Conservation (phyloP, 352 stramenopile genomes). For the Peronospora belbahrii region DNA sequence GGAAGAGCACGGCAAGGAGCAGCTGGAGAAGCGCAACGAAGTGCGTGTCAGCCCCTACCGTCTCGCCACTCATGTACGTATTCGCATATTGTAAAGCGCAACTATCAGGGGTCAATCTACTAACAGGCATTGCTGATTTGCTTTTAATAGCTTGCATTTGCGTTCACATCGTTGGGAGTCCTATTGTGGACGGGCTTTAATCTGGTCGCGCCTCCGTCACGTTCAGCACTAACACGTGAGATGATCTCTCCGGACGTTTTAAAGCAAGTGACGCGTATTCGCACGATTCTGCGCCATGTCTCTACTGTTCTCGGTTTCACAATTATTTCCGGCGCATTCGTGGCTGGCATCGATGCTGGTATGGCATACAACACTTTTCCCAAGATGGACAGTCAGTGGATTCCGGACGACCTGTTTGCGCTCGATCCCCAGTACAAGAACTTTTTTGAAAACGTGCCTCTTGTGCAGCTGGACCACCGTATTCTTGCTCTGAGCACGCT, state of each 20-base stretch:
- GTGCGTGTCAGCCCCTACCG: conserved; percentile 97
- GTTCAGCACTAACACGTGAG: conserved; percentile 47
- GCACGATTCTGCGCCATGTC: conserved; percentile 53
- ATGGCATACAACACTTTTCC: conserved; percentile 98
- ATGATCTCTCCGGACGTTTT: conserved; percentile 78
- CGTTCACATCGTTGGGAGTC: conserved; percentile 93
- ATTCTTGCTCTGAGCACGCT: conserved; percentile 91
- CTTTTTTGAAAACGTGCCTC: conserved; percentile 97
- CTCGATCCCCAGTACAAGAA: conserved; percentile 89
- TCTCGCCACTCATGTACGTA: conserved; percentile 89
- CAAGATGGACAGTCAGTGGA: conserved; percentile 92
- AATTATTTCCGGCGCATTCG: conserved; percentile 89
- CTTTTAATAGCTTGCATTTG: conserved; percentile 85
- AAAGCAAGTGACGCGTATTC: conserved; percentile 52
- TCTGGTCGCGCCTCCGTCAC: conserved; percentile 73
- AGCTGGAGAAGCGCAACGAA: conserved; percentile 83
- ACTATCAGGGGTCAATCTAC: background rate
- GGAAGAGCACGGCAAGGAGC: conserved; percentile 86
- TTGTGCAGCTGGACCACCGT: conserved; percentile 98
- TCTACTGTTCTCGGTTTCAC: conserved; percentile 71
- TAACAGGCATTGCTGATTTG: conserved; percentile 7
- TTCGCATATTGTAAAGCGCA: background rate
- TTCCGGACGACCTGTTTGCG: conserved; percentile 91
- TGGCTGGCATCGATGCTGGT: conserved; percentile 97
- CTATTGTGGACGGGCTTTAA: conserved; percentile 93